Evolutionary conservation across 805 yeast species (phyloP), one percentile per base, ranked within the genome.

Genomic region (Candida cerambycidarum): DNA sequence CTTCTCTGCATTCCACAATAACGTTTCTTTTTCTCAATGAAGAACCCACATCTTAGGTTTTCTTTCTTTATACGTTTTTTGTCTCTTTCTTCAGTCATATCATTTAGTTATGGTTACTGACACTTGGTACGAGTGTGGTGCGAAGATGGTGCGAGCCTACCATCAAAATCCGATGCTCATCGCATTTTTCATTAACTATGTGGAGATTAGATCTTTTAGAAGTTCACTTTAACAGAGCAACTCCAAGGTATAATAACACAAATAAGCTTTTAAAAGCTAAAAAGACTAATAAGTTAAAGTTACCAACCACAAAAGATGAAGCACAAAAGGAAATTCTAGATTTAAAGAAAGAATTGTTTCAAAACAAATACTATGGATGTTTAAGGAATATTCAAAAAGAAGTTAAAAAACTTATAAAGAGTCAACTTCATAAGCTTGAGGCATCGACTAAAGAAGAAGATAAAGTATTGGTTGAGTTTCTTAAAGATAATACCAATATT

Each of bases 1-100:
- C 75, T 72, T 24, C 85, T 65, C 45, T 81, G 82, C 74, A 84
- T 71, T 3, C 79, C 76, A 59, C 95, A 85, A 34, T 60, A 62
- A 42, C 87, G 65, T 29, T 72, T 71, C 59, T 78, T 81, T 54
- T 70, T 71, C 10, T 57, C 63, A 13, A 82, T 57, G 37, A 69
- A 64, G 53, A 55, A 80, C 45, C 71, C 73, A 59, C 89, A 78
- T 62, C 45, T 33, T 12, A 28, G 4, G 6, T n/a, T 16, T 17
- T 40, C 35, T 14, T 17, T 41, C 23, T 34, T 33, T 2, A 24
- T 11, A 12, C 19, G 10, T 17, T 35, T 35, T 29, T 8, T 2
- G 17, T 23, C 35, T 6, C 31, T 28, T n/a, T n/a, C 17, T n/a
- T 27, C 14, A 4, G 17, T 36, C 17, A 13, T 19, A 41, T 36